phyloP scores from a whole-genome alignment of 257 asterid species.

The Petunia secreta region DNA sequence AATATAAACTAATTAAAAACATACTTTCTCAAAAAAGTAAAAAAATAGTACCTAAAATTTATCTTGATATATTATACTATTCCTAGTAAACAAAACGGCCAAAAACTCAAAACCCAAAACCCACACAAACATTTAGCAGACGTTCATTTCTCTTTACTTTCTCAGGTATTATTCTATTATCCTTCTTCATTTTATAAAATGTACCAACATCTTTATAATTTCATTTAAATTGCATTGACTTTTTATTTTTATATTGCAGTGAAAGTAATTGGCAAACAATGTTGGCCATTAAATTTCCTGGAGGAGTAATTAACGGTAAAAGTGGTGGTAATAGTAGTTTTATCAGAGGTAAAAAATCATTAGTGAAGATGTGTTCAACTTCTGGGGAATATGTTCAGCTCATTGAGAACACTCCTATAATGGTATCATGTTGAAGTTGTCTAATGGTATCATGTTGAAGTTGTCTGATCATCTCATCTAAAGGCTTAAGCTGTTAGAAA shows the following conservation, averaged over 20 bases:
- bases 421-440: slow-evolving; percentile 39
- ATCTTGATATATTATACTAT: too few species aligned
- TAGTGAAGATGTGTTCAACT: slow-evolving; percentile 38
- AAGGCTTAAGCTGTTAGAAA: too few species aligned
- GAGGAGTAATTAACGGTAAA: slow-evolving; percentile 25
- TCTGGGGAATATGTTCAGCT: slow-evolving; percentile 35
- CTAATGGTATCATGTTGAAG: background rate
- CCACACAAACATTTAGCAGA: too few species aligned
- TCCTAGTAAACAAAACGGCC: too few species aligned
- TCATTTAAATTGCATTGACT: background rate
- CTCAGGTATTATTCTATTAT: background rate
- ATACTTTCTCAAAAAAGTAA: too few species aligned
- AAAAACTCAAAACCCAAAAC: too few species aligned
- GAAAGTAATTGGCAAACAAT: slow-evolving; percentile 26
- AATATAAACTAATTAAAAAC: too few species aligned
- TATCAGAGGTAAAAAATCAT: slow-evolving; percentile 30
- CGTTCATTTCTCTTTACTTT: background rate
- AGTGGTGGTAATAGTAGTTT: slow-evolving; percentile 29
- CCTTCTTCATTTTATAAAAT: background rate
- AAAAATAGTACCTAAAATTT: too few species aligned
- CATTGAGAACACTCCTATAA: slow-evolving; percentile 40
- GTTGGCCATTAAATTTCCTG: slow-evolving; percentile 46
- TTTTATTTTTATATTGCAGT: background rate
- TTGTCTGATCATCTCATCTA: background rate
- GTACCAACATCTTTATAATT: background rate